Percentiles rank a stretch among this genome's conserved stretches.
Evolutionary conservation across 345 rosid species (phyloP).

Genomic region (Eucalyptus curtisii): DNA sequence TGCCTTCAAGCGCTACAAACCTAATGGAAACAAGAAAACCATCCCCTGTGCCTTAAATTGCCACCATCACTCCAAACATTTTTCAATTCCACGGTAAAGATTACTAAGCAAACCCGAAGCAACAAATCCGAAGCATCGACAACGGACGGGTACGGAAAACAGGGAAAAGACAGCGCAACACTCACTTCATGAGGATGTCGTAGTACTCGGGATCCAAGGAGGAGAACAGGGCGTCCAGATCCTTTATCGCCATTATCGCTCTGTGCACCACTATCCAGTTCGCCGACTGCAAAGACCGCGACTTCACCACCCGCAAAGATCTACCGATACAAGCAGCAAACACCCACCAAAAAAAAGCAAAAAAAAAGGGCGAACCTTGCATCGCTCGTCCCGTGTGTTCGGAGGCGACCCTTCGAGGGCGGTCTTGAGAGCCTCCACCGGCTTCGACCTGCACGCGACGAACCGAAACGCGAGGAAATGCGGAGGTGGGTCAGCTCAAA

Average conservation of each 20-base stretch:
- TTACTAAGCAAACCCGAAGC: background rate
- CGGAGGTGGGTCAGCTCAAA: background rate
- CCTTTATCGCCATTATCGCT: constrained; percentile 87
- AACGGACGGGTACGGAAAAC: background rate
- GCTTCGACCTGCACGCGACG: constrained; percentile 18
- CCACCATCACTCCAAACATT: background rate
- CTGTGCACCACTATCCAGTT: constrained; percentile 89
- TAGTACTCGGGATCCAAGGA: constrained; percentile 87
- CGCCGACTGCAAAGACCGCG: constrained; percentile 44
- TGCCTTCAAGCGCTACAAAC: background rate
- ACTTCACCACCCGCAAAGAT: background rate
- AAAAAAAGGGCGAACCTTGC: constrained; percentile 46
- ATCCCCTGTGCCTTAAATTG: background rate
- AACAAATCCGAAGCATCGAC: background rate
- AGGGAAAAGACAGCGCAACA: background rate
- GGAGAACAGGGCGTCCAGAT: constrained; percentile 68
- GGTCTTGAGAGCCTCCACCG: constrained; percentile 82
- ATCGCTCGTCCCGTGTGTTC: constrained; percentile 71
- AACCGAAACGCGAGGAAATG: background rate
- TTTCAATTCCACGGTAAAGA: background rate
- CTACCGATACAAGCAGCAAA: background rate
- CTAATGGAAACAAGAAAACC: background rate
- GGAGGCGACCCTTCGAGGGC: constrained; percentile 92
- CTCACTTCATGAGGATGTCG: constrained; percentile 92
- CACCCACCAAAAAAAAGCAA: background rate